phyloP scores from a whole-genome alignment of 805 yeast genomes.

The Starmerella vitae region DNA sequence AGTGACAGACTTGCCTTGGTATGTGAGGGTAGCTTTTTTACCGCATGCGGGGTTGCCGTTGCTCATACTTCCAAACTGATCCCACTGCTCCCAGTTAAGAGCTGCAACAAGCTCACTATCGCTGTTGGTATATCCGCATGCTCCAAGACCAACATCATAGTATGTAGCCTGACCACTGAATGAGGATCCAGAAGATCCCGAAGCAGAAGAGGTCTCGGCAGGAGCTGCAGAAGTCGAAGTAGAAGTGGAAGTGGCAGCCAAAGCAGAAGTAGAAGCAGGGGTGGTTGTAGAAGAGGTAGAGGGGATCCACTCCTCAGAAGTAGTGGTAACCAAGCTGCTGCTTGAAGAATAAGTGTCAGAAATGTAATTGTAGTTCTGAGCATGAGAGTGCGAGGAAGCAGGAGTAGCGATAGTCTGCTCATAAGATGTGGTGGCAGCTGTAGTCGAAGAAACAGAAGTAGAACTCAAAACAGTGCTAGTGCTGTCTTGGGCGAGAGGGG shows the following conservation, averaged over 20 bases:
- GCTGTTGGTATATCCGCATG: constrained; percentile 39
- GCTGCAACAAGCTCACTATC: constrained; percentile 44
- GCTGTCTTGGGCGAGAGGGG: not conserved
- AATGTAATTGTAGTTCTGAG: constrained; percentile 2
- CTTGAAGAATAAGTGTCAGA: not conserved
- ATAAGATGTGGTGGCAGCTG: not conserved
- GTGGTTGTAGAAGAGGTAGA: constrained; percentile 7
- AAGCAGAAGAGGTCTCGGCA: constrained; percentile 9
- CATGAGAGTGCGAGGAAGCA: constrained; percentile 5
- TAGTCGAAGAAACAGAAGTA: constrained; percentile 2
- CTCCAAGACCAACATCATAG: constrained; percentile 34
- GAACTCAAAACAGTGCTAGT: constrained; percentile 1
- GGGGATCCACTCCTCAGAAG: constrained; percentile 8
- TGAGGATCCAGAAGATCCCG: constrained; percentile 16
- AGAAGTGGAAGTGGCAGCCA: constrained; percentile 10
- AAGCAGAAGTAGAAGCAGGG: constrained; percentile 6
- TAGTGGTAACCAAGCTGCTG: constrained; percentile 2
- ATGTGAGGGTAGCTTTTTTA: constrained; percentile 35
- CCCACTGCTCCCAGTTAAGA: constrained; percentile 31
- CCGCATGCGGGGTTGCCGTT: constrained; percentile 41
- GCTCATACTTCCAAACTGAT: constrained; percentile 31
- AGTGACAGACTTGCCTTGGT: constrained; percentile 38
- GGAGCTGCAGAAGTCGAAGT: constrained; percentile 10
- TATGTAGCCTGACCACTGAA: constrained; percentile 29
- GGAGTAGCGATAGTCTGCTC: constrained; percentile 8